Conservation (phyloP, 768 basidiomycete species). For the Macrolepiota dolichaula region DNA sequence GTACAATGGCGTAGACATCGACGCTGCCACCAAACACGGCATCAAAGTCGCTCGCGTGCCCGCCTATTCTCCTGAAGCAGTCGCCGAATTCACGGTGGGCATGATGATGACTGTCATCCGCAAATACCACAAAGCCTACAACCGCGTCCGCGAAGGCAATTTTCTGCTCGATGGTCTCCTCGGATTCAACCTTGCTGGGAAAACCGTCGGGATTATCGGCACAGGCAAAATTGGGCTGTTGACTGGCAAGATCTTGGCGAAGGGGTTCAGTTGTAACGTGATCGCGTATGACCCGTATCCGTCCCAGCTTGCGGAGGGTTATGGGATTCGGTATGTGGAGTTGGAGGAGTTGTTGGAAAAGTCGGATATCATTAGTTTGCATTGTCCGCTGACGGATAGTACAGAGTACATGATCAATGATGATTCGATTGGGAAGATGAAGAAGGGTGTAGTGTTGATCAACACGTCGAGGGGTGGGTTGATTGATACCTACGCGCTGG, state of each 20-base stretch:
- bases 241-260: conserved; percentile 37
- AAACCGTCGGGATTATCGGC: conserved; percentile 42
- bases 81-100: conserved; percentile 43
- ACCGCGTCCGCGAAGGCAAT: conserved; percentile 43
- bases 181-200: conserved; percentile 37
- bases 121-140: conserved; percentile 44
- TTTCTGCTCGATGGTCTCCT: conserved; percentile 42
- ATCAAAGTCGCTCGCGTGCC: conserved; percentile 40
- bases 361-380: conserved; percentile 40
- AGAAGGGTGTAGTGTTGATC: conserved; percentile 37
- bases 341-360: conserved; percentile 31
- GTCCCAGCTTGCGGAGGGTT: conserved; percentile 26
- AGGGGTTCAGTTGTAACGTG: conserved; percentile 36
- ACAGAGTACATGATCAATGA: conserved; percentile 42
- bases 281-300: conserved; percentile 40
- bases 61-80: conserved; percentile 40
- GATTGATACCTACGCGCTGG: conserved; percentile 38
- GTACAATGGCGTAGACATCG: conserved; percentile 40
- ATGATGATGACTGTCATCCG: conserved; percentile 43
- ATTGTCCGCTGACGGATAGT: conserved; percentile 34
- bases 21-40: conserved; percentile 23
- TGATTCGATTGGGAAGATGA: conserved; percentile 31
- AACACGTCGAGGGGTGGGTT: conserved; percentile 42
- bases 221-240: conserved; percentile 41
- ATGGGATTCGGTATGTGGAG: conserved; percentile 35